Evolutionary conservation across 202 grass and related monocot genomes (phyloP), one percentile per base, ranked within the genome.

Genomic region (Setaria viridis): DNA sequence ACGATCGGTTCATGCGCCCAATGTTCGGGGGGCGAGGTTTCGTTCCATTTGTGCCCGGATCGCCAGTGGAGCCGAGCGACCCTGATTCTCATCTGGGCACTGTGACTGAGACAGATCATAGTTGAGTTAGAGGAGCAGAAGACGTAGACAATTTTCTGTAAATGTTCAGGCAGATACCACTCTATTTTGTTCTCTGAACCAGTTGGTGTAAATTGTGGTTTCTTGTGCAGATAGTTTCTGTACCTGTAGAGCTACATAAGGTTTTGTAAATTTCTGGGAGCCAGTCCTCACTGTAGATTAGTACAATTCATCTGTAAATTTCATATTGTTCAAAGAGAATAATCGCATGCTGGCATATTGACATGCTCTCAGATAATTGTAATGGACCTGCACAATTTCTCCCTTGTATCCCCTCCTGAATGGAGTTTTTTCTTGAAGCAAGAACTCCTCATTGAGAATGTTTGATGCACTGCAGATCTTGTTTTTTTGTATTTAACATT

Each of bases 21-120:
- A 29, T 95, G 80, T 98, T 98, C 7, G 93, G 93, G 16, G 95
- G 95, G 0, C 78, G 95, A 84, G 93, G 95, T 25, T 98, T 98
- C 1, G 85, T 93, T 29, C 93, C 93, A 7, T 98, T 95, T 79
- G 93, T 93, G 45, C 93, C 93, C 25, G 95, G 95, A 84, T 98
- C 93, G 1, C 95, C 93, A 0, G 89, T 80, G 64, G 95, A 95
- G 68, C 74, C 72, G 49, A 92, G 87, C 35, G 10, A 60, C 33
- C 90, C 74, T 80, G 81, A 75, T 42, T 21, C 54, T 62, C 59
- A 76, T 17, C 53, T 86, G 37, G 80, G 67, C 46, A 85, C 85
- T 58, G 85, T 91, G 56, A 59, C 39, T 11, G 89, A 91, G 82
- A 77, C 82, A 45, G 16, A 85, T 37, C 29, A 16, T 80, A 87